Conservation (phyloP, 768 basidiomycete species). For the Tremella fuciformis region DNA sequence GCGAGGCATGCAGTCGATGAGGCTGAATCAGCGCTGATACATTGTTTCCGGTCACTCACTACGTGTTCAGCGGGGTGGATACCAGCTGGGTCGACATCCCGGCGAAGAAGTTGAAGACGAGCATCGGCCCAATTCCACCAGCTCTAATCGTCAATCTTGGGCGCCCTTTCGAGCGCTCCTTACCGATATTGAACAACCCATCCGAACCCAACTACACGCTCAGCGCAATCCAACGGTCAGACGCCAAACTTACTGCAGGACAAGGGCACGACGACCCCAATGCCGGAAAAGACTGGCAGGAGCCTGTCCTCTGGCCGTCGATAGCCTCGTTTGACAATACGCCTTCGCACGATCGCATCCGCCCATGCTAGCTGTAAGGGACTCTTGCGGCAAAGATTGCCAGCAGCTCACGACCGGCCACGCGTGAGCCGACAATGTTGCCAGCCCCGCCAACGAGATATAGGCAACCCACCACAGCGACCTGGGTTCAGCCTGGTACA, state of each 20-base stretch:
- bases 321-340: slow-evolving; percentile 45
- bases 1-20: slow-evolving; percentile 38
- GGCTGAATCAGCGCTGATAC: slow-evolving; percentile 11
- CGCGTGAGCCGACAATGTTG: slow-evolving; percentile 48
- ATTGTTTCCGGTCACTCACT: slow-evolving; percentile 34
- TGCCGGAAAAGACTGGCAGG: slow-evolving; percentile 38
- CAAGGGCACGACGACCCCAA: slow-evolving; percentile 40
- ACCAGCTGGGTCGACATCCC: slow-evolving; percentile 47
- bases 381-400: too few relatives aligned
- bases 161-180: too few relatives aligned
- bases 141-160: too few relatives aligned
- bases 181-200: too few relatives aligned
- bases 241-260: slow-evolving; percentile 27
- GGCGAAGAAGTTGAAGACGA: slow-evolving; percentile 37
- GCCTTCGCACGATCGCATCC: slow-evolving; percentile 42
- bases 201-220: too few relatives aligned
- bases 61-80: slow-evolving; percentile 45
- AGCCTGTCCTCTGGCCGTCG: slow-evolving; percentile 52
- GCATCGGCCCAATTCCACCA: slow-evolving; percentile 45
- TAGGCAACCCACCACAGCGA: slow-evolving; percentile 49
- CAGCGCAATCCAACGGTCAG: too few relatives aligned
- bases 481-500: too few relatives aligned
- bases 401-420: slow-evolving; percentile 48
- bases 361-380: too few relatives aligned
- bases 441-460: slow-evolving; percentile 51